Conservation (phyloP, 768 basidiomycete genomes). For the Agrocybe pediades region DNA sequence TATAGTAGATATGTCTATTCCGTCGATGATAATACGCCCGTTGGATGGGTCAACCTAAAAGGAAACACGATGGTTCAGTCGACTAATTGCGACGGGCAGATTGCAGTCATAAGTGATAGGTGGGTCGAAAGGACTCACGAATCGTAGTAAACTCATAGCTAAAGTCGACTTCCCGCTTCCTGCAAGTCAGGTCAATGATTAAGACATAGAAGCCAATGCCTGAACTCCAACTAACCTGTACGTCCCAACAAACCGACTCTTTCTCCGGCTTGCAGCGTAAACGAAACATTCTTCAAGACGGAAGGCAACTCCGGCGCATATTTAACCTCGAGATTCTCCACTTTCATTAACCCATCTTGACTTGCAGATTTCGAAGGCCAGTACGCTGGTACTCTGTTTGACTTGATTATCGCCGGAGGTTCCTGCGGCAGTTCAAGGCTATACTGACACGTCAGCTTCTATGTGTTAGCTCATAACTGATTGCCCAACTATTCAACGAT, state of each 20-base stretch:
- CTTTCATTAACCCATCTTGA: constrained; percentile 57
- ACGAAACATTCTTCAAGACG: constrained; percentile 76
- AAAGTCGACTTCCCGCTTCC: constrained; percentile 84
- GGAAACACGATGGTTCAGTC: constrained; percentile 4
- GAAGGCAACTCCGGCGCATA: constrained; percentile 85
- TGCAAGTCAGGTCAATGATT: constrained; percentile 34
- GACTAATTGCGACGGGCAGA: not conserved
- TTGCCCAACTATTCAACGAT: constrained; percentile 74
- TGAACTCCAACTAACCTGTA: constrained; percentile 54
- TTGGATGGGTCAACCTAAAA: constrained; percentile 67
- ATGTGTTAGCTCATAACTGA: constrained; percentile 62
- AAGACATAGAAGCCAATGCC: constrained; percentile 19
- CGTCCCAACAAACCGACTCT: constrained; percentile 82
- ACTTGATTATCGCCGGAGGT: constrained; percentile 74
- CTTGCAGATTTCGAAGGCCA: constrained; percentile 80
- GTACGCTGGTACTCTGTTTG: constrained; percentile 80
- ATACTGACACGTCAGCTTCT: constrained; percentile 57
- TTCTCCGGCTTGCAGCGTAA: constrained; percentile 73
- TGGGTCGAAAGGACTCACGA: constrained; percentile 45
- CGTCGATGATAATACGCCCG: constrained; percentile 82
- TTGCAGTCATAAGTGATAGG: no score
- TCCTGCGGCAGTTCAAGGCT: constrained; percentile 83
- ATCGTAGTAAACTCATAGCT: constrained; percentile 83
- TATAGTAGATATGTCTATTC: constrained; percentile 85
- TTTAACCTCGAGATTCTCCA: constrained; percentile 77